These are phyloP conservation scores for Hortiboletus rubellus DNA, from an alignment of 1,284 basidiomycete genomes.

Conservation along the genomic window DNA sequence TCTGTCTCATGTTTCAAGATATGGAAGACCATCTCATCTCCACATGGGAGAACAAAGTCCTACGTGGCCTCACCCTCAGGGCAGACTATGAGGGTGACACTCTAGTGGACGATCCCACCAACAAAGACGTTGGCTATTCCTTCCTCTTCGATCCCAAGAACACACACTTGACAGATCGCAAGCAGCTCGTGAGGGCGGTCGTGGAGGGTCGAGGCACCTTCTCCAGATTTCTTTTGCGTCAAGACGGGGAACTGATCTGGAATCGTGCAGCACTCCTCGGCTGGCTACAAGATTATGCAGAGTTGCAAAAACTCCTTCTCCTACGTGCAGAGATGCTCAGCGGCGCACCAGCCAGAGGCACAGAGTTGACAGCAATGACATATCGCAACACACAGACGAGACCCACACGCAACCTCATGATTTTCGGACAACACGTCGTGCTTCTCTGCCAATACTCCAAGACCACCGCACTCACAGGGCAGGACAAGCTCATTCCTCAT, in stretches of 20 bases:
- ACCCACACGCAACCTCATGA: conserved; percentile 15
- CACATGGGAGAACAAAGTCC: conserved; percentile 21
- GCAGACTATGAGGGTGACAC: background rate
- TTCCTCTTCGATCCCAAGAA: conserved; percentile 8
- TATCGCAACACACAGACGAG: conserved; percentile 16
- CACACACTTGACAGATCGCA: background rate
- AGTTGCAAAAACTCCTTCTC: conserved; percentile 16
- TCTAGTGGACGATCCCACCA: background rate
- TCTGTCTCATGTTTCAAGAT: background rate
- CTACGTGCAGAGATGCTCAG: conserved; percentile 16
- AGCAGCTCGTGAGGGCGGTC: background rate
- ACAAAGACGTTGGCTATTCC: conserved; percentile 4
- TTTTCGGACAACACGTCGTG: conserved; percentile 17
- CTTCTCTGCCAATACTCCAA: conserved; percentile 34
- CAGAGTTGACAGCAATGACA: conserved; percentile 25
- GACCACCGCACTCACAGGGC: conserved; percentile 12
- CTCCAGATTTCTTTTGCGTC: background rate
- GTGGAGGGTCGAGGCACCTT: background rate
- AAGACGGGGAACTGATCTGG: background rate
- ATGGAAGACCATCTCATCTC: conserved; percentile 11
- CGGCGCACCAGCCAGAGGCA: conserved; percentile 25
- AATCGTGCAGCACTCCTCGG: background rate
- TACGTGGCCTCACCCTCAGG: conserved; percentile 14
- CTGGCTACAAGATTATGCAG: conserved; percentile 25
- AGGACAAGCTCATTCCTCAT: conserved; percentile 35